Conservation (phyloP, 305 asterid genomes). For the Solanum aculeatissimum region DNA sequence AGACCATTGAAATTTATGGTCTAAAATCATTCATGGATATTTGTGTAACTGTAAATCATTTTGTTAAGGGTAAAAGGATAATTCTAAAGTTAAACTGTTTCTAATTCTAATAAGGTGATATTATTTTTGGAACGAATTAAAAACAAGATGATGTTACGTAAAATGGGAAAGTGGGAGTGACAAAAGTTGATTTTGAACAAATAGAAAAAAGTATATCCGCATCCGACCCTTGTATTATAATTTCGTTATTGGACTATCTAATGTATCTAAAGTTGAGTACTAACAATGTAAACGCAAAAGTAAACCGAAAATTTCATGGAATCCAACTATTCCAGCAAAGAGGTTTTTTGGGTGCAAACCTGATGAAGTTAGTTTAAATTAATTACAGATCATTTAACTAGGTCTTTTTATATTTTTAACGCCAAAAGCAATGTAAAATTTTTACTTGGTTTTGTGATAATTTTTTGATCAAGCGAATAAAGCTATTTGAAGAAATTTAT, state of each 20-base stretch:
- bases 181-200: no score
- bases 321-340: not conserved
- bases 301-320: not conserved
- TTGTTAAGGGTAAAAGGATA: no score
- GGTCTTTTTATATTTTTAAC: not conserved
- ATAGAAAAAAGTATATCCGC: no score
- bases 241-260: not conserved
- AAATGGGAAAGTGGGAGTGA: no score
- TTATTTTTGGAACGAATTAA: no score
- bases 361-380: not conserved
- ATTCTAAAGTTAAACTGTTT: no score
- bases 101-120: no score
- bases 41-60: no score
- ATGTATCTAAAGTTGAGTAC: not conserved
- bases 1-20: no score
- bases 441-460: not conserved
- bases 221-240: not conserved
- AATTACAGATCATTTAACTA: no score
- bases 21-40: no score
- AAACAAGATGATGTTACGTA: no score
- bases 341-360: not conserved
- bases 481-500: not conserved
- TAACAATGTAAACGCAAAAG: not conserved
- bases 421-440: not conserved
- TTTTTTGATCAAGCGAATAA: not conserved